A percentile compares a stretch with the other conserved stretches of the same genome.
Conservation (phyloP, 1,284 basidiomycete species). For the Cutaneotrichosporon cavernicola region DNA sequence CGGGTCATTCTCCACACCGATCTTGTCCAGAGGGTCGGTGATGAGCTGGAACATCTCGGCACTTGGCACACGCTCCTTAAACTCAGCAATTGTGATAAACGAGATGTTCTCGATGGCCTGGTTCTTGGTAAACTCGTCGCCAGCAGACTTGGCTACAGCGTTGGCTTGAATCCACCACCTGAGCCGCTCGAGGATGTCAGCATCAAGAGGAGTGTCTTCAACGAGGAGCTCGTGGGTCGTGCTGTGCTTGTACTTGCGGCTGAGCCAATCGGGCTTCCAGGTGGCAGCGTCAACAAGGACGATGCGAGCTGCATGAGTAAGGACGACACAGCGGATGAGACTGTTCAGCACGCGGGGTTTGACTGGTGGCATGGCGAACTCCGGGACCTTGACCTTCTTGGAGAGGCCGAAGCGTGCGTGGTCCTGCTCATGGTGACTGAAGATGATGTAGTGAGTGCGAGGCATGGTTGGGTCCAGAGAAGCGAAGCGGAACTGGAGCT, state of each 20-base stretch:
- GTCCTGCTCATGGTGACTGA: neutral
- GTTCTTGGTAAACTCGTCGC: neutral
- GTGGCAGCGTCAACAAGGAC: neutral
- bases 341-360: neutral
- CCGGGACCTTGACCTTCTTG: neutral
- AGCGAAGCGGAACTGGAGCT: neutral
- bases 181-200: neutral
- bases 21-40: neutral
- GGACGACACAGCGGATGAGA: neutral
- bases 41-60: neutral
- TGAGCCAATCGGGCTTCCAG: neutral
- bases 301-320: neutral
- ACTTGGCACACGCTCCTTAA: neutral
- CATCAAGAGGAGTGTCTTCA: neutral
- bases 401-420: no score
- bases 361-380: neutral
- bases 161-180: neutral
- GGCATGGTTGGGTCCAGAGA: neutral
- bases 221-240: neutral
- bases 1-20: neutral
- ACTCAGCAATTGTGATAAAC: slow-evolving; percentile 2
- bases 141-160: neutral
- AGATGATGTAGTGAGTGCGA: neutral
- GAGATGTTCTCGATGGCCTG: slow-evolving; percentile 2
- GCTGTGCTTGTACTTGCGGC: neutral